These are phyloP conservation scores for Penicillium verrucosum DNA, from an alignment of 2,329 filamentous ascomycete species.

Conservation along the genomic window DNA sequence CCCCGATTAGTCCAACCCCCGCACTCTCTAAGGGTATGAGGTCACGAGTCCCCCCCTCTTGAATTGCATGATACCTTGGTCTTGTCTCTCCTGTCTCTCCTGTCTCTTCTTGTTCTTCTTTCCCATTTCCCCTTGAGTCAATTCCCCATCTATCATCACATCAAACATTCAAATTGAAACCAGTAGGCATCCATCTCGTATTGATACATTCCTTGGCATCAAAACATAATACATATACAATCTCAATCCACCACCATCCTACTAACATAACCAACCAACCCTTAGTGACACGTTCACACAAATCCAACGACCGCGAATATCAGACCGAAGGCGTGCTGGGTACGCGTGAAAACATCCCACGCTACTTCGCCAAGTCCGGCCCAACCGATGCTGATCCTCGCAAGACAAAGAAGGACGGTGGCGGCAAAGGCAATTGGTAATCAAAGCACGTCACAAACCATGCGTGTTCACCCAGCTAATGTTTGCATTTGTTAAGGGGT, in stretches of 20 bases:
- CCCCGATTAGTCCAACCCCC: constrained; percentile 6
- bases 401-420: constrained; percentile 95
- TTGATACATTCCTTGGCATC: neutral
- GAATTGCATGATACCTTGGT: neutral
- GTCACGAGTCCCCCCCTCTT: constrained; percentile 17
- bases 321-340: constrained; percentile 69
- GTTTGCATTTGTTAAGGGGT: constrained; percentile 59
- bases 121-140: neutral
- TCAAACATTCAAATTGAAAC: neutral
- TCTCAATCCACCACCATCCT: neutral
- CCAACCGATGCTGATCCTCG: constrained; percentile 78
- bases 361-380: constrained; percentile 89
- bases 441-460: constrained; percentile 28
- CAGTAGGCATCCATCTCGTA: neutral
- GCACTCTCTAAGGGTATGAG: constrained; percentile 21
- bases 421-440: constrained; percentile 91
- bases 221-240: neutral
- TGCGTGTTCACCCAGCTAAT: neutral
- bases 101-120: neutral
- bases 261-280: neutral
- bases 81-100: neutral
- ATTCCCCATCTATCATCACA: neutral
- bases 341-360: constrained; percentile 72
- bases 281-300: constrained; percentile 95
- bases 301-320: constrained; percentile 91